These are phyloP conservation scores for Cornus suecica DNA, from an alignment of 148 eudicot species.

Conservation along the genomic window DNA sequence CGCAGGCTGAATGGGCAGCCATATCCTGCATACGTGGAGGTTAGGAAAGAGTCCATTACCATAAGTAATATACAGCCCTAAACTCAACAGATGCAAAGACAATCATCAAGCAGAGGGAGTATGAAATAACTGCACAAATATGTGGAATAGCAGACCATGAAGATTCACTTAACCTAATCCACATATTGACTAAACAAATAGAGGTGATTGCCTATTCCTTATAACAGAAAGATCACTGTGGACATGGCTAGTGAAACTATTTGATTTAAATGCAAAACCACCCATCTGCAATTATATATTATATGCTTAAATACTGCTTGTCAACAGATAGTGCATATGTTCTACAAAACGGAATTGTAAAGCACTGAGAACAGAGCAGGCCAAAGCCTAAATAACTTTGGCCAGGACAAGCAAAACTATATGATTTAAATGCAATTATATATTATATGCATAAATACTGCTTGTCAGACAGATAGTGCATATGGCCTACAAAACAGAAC, in stretches of 20 bases:
- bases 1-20: conserved; percentile 99
- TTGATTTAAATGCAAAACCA: too few relatives aligned
- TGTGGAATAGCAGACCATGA: neutral
- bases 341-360: too few relatives aligned
- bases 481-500: too few relatives aligned
- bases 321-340: too few relatives aligned
- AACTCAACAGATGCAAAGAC: neutral
- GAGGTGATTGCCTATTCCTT: neutral
- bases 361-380: too few relatives aligned
- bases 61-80: neutral
- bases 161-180: neutral
- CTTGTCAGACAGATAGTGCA: too few relatives aligned
- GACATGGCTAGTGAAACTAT: neutral
- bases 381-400: neutral
- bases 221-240: neutral
- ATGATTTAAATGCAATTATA: too few relatives aligned
- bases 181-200: neutral
- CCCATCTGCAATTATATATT: too few relatives aligned
- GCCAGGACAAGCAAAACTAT: neutral
- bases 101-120: neutral
- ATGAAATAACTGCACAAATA: neutral
- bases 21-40: conserved; percentile 58
- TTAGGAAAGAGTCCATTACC: neutral
- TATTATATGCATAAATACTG: too few relatives aligned
- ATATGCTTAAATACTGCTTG: too few relatives aligned